phyloP scores from a whole-genome alignment of 2,329 filamentous ascomycete species.

The Seiridium cupressi region DNA sequence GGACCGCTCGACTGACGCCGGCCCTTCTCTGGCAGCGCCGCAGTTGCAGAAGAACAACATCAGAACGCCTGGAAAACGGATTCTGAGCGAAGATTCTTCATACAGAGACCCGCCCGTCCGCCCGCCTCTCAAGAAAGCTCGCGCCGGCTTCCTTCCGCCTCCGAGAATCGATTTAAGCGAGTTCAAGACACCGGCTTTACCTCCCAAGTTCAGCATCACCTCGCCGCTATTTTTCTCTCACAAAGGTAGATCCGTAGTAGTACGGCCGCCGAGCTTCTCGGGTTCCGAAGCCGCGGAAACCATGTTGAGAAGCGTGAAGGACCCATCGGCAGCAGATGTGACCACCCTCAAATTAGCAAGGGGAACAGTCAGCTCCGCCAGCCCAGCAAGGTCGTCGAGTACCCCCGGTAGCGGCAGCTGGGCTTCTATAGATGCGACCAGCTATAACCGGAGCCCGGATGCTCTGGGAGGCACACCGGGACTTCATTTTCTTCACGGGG shows the following conservation, averaged over 20 bases:
- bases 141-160: conserved; percentile 44
- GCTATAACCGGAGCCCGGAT: conserved; percentile 52
- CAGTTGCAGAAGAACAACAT: conserved; percentile 4
- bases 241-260: conserved; percentile 32
- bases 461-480: conserved; percentile 42
- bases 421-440: conserved; percentile 51
- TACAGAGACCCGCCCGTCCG: neutral
- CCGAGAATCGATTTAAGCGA: conserved; percentile 41
- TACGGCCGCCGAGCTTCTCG: conserved; percentile 35
- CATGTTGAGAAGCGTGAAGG: conserved; percentile 46
- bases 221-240: conserved; percentile 55
- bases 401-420: conserved; percentile 53
- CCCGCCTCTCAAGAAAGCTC: conserved; percentile 42
- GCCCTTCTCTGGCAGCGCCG: neutral
- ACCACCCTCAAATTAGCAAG: conserved; percentile 56
- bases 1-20: neutral
- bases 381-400: conserved; percentile 46
- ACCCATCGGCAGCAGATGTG: conserved; percentile 40
- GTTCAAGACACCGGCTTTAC: conserved; percentile 22
- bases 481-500: conserved; percentile 56
- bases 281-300: conserved; percentile 40
- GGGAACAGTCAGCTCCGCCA: conserved; percentile 48
- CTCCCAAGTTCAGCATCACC: conserved; percentile 32
- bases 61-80: conserved; percentile 9
- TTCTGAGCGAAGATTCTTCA: conserved; percentile 8